phyloP scores from a whole-genome alignment of 495 filamentous ascomycete species.

The Xylaria venustula region DNA sequence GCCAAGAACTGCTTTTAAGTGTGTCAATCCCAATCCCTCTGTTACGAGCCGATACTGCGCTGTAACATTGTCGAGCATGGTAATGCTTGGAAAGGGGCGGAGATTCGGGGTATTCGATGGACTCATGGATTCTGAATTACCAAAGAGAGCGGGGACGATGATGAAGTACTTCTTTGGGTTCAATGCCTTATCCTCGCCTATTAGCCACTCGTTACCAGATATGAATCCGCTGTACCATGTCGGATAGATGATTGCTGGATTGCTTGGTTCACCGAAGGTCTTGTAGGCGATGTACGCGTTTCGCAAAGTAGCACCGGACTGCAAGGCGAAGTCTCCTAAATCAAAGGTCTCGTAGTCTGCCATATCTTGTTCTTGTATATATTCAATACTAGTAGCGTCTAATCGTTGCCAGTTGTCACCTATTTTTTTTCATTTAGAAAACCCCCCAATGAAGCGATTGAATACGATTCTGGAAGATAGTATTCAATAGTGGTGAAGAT shows the following conservation, averaged over 20 bases:
- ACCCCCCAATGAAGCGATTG: too few species aligned
- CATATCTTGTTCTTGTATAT: neutral
- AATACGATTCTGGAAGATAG: too few species aligned
- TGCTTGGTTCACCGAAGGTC: slow-evolving; percentile 61
- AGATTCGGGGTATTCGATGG: slow-evolving; percentile 55
- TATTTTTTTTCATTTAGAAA: too few species aligned
- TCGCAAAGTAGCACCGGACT: slow-evolving; percentile 23
- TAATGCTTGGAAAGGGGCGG: slow-evolving; percentile 58
- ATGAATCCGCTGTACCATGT: slow-evolving; percentile 67
- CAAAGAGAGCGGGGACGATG: slow-evolving; percentile 68
- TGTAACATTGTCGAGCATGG: slow-evolving; percentile 68
- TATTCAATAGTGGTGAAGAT: too few species aligned
- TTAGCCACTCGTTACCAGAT: slow-evolving; percentile 65
- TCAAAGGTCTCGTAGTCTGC: slow-evolving; percentile 16
- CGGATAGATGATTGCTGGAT: slow-evolving; percentile 69
- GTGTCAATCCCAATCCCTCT: slow-evolving; percentile 59
- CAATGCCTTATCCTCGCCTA: slow-evolving; percentile 60
- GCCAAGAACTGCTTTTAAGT: slow-evolving; percentile 62
- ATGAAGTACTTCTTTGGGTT: slow-evolving; percentile 66
- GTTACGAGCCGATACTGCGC: slow-evolving; percentile 66
- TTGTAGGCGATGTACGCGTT: slow-evolving; percentile 60
- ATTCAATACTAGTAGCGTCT: neutral
- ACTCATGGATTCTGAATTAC: slow-evolving; percentile 69
- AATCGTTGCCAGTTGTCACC: neutral
- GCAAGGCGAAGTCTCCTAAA: slow-evolving; percentile 31